These are phyloP conservation scores for Flaveria bidentis DNA, from an alignment of 129 eudicot genomes.

Conservation along the genomic window DNA sequence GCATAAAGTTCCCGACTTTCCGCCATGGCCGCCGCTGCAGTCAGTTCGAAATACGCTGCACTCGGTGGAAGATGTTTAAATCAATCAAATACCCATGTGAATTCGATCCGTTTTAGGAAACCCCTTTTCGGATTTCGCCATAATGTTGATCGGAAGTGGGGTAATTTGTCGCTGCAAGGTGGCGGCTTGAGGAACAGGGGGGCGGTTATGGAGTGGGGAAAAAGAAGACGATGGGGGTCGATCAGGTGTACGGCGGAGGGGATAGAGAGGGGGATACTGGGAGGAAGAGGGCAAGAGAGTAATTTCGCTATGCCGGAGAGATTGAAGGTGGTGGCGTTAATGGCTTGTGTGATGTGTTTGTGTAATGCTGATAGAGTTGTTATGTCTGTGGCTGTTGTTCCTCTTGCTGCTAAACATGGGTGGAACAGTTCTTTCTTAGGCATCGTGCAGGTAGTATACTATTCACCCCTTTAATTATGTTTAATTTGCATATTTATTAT, in stretches of 20 bases:
- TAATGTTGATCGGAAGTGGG: constrained; percentile 33
- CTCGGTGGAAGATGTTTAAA: constrained; percentile 28
- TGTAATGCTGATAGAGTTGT: constrained; percentile 96
- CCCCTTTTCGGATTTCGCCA: constrained; percentile 40
- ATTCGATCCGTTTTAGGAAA: constrained; percentile 30
- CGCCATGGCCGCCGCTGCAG: constrained; percentile 37
- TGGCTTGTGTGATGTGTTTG: constrained; percentile 87
- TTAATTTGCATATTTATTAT: no score
- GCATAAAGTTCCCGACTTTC: background rate
- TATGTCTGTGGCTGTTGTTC: constrained; percentile 94
- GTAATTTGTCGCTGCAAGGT: constrained; percentile 35
- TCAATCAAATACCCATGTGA: constrained; percentile 32
- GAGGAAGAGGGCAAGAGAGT: constrained; percentile 50
- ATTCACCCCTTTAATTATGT: no score
- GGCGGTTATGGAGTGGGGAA: constrained; percentile 27
- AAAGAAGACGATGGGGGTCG: constrained; percentile 16
- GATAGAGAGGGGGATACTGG: constrained; percentile 54
- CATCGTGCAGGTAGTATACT: constrained; percentile 72
- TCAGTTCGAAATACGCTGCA: constrained; percentile 32
- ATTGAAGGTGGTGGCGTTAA: constrained; percentile 84
- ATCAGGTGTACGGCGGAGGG: constrained; percentile 83
- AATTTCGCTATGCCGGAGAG: constrained; percentile 58
- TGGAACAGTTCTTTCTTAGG: constrained; percentile 92
- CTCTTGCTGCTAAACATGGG: constrained; percentile 80
- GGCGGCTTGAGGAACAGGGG: constrained; percentile 30